phyloP scores from a whole-genome alignment of 1,284 basidiomycete genomes.

The Melanopsichium pennsylvanicum region DNA sequence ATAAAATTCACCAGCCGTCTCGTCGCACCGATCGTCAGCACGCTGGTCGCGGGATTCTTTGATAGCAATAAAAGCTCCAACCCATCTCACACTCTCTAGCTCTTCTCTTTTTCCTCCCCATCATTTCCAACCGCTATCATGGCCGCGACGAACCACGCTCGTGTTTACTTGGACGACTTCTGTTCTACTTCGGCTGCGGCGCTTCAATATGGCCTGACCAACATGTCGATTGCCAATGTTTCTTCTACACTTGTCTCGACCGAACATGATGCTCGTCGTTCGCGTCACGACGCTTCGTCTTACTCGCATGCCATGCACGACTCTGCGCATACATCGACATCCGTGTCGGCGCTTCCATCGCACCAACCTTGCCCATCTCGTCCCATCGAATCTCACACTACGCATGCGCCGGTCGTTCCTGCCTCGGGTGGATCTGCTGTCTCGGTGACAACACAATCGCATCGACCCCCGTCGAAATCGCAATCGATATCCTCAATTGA shows the following conservation, averaged over 20 bases:
- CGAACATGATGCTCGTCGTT: background rate
- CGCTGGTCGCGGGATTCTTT: background rate
- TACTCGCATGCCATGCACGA: background rate
- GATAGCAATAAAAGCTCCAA: background rate
- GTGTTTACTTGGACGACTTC: conserved; percentile 18
- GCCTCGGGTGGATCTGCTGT: conserved; percentile 13
- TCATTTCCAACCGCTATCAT: conserved; percentile 3
- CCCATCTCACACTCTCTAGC: conserved; percentile 8
- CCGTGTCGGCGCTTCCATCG: background rate
- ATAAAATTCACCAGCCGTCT: conserved; percentile 6
- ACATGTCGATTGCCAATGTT: conserved; percentile 29
- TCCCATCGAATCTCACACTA: conserved; percentile 3
- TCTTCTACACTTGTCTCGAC: conserved; percentile 8
- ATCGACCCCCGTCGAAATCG: conserved; percentile 31
- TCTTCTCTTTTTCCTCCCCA: background rate
- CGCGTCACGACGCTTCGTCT: background rate
- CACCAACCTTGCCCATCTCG: background rate
- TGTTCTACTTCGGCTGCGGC: conserved; percentile 10
- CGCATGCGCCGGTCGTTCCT: conserved; percentile 13
- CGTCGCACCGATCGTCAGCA: conserved; percentile 7
- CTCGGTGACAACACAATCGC: conserved; percentile 12
- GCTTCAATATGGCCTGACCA: conserved; percentile 22
- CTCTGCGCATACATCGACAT: conserved; percentile 2
- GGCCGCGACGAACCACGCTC: conserved; percentile 10
- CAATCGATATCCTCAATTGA: conserved; percentile 28